Evolutionary conservation across 106 monocot species (phyloP), one percentile per base, ranked within the genome.

Genomic region (Platanthera guangdongensis): DNA sequence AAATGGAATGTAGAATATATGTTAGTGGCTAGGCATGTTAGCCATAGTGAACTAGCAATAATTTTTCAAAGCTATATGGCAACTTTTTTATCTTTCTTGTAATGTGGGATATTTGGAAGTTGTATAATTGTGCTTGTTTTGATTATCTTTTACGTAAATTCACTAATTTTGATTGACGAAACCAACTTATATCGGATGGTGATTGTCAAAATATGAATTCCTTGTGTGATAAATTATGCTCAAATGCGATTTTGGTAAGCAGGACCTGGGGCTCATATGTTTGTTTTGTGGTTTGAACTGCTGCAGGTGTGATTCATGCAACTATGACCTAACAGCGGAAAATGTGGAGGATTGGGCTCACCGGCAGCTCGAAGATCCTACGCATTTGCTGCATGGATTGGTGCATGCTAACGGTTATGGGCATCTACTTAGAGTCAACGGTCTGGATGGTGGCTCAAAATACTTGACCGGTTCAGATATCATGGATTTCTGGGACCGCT

Each of bases 331-430:
- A 72, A 84, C 67, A 9, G 59, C 59, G 7, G 87, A 89, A 70
- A 81, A 77, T 67, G 22, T 84, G 12, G 89, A 91, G 21, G 87
- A 90, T 46, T 78, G 82, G 80, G 76, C 73, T 15, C 75, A 86
- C 74, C 74, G 72, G 50, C 91, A 88, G 54, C 72, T 99, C 47
- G 91, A 89, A 30, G 88, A 99, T 76, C 49, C 87, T 10, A 88
- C 86, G 1, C 89, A 99, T 74, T 73, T 99, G 83, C 75, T 99
- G 22, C 97, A 99, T 79, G 97, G 92, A 2, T 80, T 99, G 19
- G 86, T 99, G 47, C 97, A 99, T 75, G 79, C 85, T 4, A 99
- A 99, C 75, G 97, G 97, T 4, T 90, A 85, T 74, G 97, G 94
- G 7, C 97, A 99, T 53, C 94, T 99, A 76, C 91, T 94, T 1